These are phyloP conservation scores for Pseudopyricularia cyperi DNA, from an alignment of 2,329 filamentous ascomycete species.

Conservation along the genomic window DNA sequence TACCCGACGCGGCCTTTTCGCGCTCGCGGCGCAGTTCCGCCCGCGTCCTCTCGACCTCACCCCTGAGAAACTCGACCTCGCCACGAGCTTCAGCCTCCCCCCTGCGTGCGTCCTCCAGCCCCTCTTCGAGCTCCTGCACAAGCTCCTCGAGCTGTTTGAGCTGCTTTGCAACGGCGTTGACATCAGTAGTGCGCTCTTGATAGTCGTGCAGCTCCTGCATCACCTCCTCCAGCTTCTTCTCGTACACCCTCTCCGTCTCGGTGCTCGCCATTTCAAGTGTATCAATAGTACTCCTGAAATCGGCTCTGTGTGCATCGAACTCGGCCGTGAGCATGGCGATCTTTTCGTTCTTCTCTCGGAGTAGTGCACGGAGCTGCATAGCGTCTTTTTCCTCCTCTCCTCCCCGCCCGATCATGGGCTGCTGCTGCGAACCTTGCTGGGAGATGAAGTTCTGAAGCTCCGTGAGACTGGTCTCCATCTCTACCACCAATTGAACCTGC, in stretches of 20 bases:
- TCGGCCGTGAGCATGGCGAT: constrained; percentile 86
- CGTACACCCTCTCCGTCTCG: constrained; percentile 92
- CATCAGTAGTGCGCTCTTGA: constrained; percentile 73
- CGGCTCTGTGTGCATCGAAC: constrained; percentile 87
- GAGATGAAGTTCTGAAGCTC: constrained; percentile 58
- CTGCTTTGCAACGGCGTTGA: constrained; percentile 81
- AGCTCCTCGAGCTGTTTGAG: constrained; percentile 92
- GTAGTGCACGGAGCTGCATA: constrained; percentile 61
- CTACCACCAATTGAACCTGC: constrained; percentile 66
- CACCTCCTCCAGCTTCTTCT: constrained; percentile 78
- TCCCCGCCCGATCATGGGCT: constrained; percentile 21
- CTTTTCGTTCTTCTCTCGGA: constrained; percentile 94
- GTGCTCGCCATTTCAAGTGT: constrained; percentile 90
- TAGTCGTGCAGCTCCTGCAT: constrained; percentile 73
- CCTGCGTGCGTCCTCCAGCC: constrained; percentile 82
- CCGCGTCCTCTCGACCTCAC: constrained; percentile 84
- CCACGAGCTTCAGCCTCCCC: constrained; percentile 92
- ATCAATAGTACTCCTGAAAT: constrained; percentile 94
- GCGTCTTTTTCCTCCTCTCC: constrained; percentile 57
- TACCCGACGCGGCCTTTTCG: constrained; percentile 58
- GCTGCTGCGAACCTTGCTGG: constrained; percentile 20
- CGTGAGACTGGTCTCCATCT: constrained; percentile 82
- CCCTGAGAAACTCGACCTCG: constrained; percentile 88
- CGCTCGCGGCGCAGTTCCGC: constrained; percentile 79
- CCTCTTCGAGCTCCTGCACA: constrained; percentile 93